Percentiles rank a stretch among this genome's conserved stretches.
Conservation (phyloP, 305 asterid species). For the Fraxinus albicans region DNA sequence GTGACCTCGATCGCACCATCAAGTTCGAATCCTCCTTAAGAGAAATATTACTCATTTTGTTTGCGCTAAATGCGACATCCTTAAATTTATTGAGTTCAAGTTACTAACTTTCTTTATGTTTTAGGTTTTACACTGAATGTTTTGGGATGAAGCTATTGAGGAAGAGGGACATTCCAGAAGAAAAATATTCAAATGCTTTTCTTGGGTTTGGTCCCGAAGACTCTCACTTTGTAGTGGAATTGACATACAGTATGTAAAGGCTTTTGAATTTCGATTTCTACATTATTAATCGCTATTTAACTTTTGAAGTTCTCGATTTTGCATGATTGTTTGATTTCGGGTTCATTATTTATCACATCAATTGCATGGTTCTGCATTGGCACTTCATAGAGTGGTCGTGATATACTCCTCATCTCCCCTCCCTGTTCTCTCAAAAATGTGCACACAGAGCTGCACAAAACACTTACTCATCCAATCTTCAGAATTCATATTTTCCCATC, state of each 20-base stretch:
- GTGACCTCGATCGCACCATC: conserved; percentile 95
- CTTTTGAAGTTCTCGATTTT: not conserved
- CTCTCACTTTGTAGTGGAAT: conserved; percentile 82
- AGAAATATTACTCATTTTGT: not conserved
- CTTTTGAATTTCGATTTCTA: not conserved
- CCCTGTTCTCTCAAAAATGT: not conserved
- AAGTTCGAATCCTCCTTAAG: conserved; percentile 47
- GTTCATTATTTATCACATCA: not conserved
- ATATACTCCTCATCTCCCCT: not conserved
- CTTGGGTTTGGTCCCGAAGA: conserved; percentile 98
- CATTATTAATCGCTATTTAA: not conserved
- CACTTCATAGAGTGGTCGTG: not conserved
- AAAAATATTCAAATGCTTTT: conserved; percentile 92
- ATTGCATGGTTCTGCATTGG: not conserved
- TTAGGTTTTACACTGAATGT: conserved; percentile 88
- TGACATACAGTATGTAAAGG: conserved; percentile 81
- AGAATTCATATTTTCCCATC: not conserved
- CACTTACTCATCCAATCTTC: not conserved
- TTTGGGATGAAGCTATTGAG: conserved; percentile 92
- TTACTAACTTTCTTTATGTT: conserved; percentile 18
- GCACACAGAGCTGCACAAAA: not conserved
- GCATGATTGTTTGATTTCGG: conserved; percentile 12
- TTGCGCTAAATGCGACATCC: conserved; percentile 1
- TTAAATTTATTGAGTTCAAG: not conserved
- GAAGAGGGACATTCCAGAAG: conserved; percentile 87